Percentiles rank a stretch among this genome's conserved stretches.
Conservation (phyloP, 306 rosid species). For the Vicia faba region DNA sequence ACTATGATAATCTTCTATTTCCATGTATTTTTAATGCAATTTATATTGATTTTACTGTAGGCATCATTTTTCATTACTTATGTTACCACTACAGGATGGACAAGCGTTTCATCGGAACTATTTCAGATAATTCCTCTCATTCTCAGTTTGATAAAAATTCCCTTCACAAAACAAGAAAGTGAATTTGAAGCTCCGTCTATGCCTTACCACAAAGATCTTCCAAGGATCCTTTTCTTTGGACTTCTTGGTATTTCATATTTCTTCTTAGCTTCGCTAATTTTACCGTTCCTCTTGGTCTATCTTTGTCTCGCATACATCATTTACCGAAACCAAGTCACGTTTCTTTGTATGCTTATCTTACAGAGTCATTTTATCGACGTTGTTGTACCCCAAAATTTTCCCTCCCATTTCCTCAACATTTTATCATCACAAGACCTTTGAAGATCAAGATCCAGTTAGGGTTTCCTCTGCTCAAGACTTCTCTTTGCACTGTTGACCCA, state of each 20-base stretch:
- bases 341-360: slow-evolving; percentile 19
- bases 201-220: slow-evolving; percentile 68
- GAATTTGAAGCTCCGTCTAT: slow-evolving; percentile 69
- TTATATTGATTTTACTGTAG: slow-evolving; percentile 51
- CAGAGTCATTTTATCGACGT: slow-evolving; percentile 26
- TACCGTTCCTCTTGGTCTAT: slow-evolving; percentile 85
- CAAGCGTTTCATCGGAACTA: slow-evolving; percentile 78
- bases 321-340: slow-evolving; percentile 84
- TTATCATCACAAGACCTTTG: too few relatives aligned
- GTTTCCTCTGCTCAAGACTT: too few relatives aligned
- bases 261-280: slow-evolving; percentile 86
- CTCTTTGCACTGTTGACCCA: too few relatives aligned
- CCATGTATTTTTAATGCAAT: slow-evolving; percentile 33
- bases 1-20: slow-evolving; percentile 22
- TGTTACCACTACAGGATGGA: slow-evolving; percentile 95
- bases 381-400: too few relatives aligned
- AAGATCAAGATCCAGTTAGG: too few relatives aligned
- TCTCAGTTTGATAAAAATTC: slow-evolving; percentile 58
- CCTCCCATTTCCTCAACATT: too few relatives aligned
- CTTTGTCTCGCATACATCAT: slow-evolving; percentile 75
- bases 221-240: slow-evolving; percentile 80
- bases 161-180: slow-evolving; percentile 48
- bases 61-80: slow-evolving; percentile 94
- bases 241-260: slow-evolving; percentile 95
- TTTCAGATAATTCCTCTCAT: slow-evolving; percentile 72